Conservation (phyloP, 2,329 filamentous ascomycete genomes). For the Clonostachys rosea region DNA sequence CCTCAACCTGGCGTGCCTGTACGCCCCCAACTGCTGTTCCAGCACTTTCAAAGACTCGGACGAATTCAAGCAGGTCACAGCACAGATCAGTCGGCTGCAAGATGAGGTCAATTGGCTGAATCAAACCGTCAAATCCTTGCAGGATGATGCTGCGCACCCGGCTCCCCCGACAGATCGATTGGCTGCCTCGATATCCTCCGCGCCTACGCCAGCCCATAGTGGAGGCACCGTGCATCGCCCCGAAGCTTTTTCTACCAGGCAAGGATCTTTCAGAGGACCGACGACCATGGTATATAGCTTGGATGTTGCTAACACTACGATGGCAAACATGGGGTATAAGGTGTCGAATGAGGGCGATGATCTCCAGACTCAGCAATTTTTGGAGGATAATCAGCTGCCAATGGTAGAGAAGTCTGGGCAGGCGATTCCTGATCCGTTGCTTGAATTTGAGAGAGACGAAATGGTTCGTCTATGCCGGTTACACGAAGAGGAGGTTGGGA, state of each 20-base stretch:
- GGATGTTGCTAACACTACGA: constrained; percentile 79
- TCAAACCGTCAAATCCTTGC: constrained; percentile 65
- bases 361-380: background rate
- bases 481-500: constrained; percentile 85
- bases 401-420: background rate
- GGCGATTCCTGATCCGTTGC: constrained; percentile 59
- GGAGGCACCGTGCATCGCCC: constrained; percentile 28
- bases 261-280: constrained; percentile 72
- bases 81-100: constrained; percentile 70
- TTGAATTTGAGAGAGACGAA: constrained; percentile 73
- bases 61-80: constrained; percentile 79
- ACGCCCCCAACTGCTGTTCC: constrained; percentile 61
- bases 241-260: constrained; percentile 44
- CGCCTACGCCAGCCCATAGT: constrained; percentile 36
- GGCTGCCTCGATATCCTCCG: constrained; percentile 32
- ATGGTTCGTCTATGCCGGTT: constrained; percentile 73
- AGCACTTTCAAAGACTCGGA: constrained; percentile 90
- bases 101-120: constrained; percentile 79
- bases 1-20: constrained; percentile 61
- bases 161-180: constrained; percentile 36
- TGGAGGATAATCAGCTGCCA: background rate
- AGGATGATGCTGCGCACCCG: constrained; percentile 44
- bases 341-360: constrained; percentile 50
- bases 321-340: constrained; percentile 86
- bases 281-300: constrained; percentile 84